A percentile compares a stretch with the other conserved stretches of the same genome.
Evolutionary conservation across 805 yeast species (phyloP).

Genomic region (Candida bentonensis): DNA sequence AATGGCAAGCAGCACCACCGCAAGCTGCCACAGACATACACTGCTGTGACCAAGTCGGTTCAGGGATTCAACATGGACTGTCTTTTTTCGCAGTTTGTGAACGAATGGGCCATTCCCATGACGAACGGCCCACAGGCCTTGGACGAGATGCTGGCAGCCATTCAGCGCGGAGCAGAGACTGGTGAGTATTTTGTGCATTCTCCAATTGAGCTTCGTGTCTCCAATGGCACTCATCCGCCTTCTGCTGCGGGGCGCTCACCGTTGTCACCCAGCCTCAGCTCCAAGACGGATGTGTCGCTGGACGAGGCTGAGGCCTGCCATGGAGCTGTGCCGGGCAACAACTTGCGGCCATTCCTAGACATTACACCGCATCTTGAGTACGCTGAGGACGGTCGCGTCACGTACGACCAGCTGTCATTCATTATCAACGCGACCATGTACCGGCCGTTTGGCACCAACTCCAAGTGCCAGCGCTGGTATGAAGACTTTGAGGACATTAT

Average conservation of each 20-base stretch:
- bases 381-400: constrained; percentile 31
- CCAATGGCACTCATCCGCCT: constrained; percentile 43
- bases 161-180: constrained; percentile 35
- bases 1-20: constrained; percentile 44
- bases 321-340: constrained; percentile 81
- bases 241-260: constrained; percentile 4
- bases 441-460: constrained; percentile 73
- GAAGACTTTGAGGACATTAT: constrained; percentile 67
- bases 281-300: neutral
- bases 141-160: constrained; percentile 44
- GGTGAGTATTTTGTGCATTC: constrained; percentile 79
- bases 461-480: constrained; percentile 66
- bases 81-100: constrained; percentile 80
- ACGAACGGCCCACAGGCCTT: constrained; percentile 62
- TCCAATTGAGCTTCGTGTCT: constrained; percentile 88
- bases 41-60: constrained; percentile 55
- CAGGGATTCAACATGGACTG: constrained; percentile 94
- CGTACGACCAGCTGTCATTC: constrained; percentile 67
- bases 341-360: constrained; percentile 67
- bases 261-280: neutral
- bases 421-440: constrained; percentile 91
- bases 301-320: constrained; percentile 1
- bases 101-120: constrained; percentile 95
- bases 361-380: constrained; percentile 57
- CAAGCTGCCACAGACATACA: constrained; percentile 54